Percentiles rank a stretch among this genome's conserved stretches.
These are phyloP conservation scores for Chaetomium strumarium DNA, from an alignment of 2,329 filamentous ascomycete species.

Conservation along the genomic window DNA sequence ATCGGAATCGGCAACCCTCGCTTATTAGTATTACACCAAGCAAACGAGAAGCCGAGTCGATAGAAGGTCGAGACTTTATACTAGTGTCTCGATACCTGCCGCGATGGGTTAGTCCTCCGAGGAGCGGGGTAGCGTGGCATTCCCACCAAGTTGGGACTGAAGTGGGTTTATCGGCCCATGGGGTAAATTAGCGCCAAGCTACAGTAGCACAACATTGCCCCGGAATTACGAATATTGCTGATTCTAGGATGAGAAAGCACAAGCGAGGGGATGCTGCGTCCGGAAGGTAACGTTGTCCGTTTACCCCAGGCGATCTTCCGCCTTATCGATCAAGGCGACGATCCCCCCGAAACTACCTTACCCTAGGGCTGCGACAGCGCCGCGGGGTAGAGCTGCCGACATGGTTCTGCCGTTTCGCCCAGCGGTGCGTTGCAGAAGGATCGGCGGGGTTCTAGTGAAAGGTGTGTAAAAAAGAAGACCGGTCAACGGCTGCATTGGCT, in stretches of 20 bases:
- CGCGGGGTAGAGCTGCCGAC: neutral
- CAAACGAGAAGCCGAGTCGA: neutral
- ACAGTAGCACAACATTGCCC: neutral
- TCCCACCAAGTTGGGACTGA: slow-evolving; percentile 5
- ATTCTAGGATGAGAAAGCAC: too few species aligned
- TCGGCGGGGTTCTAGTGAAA: neutral
- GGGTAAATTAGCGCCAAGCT: neutral
- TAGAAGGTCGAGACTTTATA: too few species aligned
- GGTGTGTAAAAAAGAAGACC: neutral
- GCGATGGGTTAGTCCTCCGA: slow-evolving; percentile 9
- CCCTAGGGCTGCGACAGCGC: too few species aligned
- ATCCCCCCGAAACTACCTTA: too few species aligned
- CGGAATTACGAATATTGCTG: too few species aligned
- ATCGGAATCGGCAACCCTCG: neutral
- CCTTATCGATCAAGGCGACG: too few species aligned
- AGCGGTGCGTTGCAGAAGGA: neutral
- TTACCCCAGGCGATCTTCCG: too few species aligned
- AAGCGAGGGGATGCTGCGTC: neutral
- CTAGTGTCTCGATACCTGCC: neutral
- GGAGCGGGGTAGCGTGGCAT: slow-evolving; percentile 11
- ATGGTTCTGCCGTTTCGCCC: neutral
- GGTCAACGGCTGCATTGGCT: neutral
- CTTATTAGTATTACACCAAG: neutral
- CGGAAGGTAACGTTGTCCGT: too few species aligned
- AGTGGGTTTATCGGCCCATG: neutral